Base-by-base conservation (phyloP, 2,329 filamentous ascomycete species). In the Dryadomyces quercivorus region DNA sequence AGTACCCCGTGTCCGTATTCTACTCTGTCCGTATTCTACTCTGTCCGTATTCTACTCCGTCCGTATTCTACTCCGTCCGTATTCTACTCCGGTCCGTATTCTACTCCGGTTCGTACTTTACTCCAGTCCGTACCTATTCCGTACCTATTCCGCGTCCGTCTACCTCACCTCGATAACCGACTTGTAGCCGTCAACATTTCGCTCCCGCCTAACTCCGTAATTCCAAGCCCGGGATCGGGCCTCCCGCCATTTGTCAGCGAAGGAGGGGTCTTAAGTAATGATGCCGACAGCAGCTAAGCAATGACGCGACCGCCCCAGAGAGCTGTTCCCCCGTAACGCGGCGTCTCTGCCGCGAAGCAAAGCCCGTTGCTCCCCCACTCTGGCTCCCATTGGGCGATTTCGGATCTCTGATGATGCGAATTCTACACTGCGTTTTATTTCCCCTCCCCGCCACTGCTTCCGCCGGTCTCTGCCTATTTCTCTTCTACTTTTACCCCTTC, bases 381-480 rank as follows among this genome's bases (percentile, higher is more conserved):
- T 22, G 9, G 31, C 3, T 47, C 22, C n/a, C 16, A 36, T 36
- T 55, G 48, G 49, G 50, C 51, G 42, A 50, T 43, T 51, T 55
- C 58, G 55, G 56, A 58, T 57, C 55, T 60, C 58, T 55, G 58
- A 59, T 57, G 4, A 36, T 57, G 52, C 44, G 42, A 40, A 40
- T 40, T 40, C 36, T 40, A 16, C 36, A 13, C 36, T 40, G 36
- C 36, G 12, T 40, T 40, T 40, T 40, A 40, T 40, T 40, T 40
- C 36, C 36, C 36, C 36, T 40, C 36, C 36, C 36, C 36, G 36
- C 36, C 36, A 8, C 36, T 54, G 44, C 55, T 48, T 34, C 47
- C 52, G 31, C 36, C 43, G 21, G 42, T 36, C n/a, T 42, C 48
- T 57, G 42, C 46, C 40, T 38, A 16, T 26, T 44, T 18, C 44